Evolutionary conservation across 805 yeast genomes (phyloP), one percentile per base, ranked within the genome.

Genomic region (Yamadazyma sp.): DNA sequence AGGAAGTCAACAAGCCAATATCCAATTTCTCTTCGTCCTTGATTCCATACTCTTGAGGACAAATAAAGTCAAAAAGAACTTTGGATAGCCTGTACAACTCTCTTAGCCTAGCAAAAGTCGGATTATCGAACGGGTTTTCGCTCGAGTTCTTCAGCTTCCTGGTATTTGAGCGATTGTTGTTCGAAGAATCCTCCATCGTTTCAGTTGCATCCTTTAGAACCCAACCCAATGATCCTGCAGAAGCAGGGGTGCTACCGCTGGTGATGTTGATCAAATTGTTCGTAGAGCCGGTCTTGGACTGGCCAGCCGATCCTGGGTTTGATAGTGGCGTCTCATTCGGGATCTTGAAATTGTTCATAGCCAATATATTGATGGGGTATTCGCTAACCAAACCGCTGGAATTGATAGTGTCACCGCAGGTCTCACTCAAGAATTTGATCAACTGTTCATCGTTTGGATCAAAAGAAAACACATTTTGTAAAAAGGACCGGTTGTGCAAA

Each of bases 11-110:
- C 40, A 93, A 68, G 4, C 99, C 99, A 64, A 93, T 93, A 57
- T 93, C 99, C 43, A 93, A 73, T 57, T 93, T 93, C 60, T 93
- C 99, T 52, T 84, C 82, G 54, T 89, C 95, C 47, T 90, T 88
- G 50, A 93, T 93, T 46, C 99, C 99, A 57, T 93, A 93, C 57
- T 93, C 99, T 60, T 93, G 98, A 7, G 99, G 99, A 62, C 98
- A 93, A 33, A 93, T 89, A 55, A 91, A 93, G 62, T 93, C 99
- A 66, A 93, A 93, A 45, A 93, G 65, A 5, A 93, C 96, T 59
- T 93, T 95, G 1, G 96, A 86, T 39, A 93, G 71, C 46, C 91
- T 73, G 58, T 90, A 93, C 36, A 93, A 73, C 57, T 93, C 99
- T 48, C 98, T 73, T 41, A 93, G 71, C 45, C 87, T 75, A 21